These are phyloP conservation scores for Cornus florida DNA, from an alignment of 148 eudicot species.

Conservation along the genomic window DNA sequence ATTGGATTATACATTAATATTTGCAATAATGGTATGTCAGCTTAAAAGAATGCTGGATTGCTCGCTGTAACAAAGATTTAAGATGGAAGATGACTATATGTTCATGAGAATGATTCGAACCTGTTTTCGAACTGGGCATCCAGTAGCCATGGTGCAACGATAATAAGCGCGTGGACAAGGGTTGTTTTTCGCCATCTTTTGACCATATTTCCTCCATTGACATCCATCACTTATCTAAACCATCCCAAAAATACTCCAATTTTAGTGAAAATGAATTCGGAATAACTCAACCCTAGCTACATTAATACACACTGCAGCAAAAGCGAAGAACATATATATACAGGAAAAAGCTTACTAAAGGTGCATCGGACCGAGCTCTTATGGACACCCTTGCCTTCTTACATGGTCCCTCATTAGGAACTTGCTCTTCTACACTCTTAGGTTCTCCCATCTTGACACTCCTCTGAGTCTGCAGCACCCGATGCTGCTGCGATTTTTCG, in stretches of 20 bases:
- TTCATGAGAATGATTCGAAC: background rate
- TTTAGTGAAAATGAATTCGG: background rate
- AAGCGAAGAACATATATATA: background rate
- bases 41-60: no score
- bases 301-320: background rate
- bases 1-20: no score
- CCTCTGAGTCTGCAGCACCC: no score
- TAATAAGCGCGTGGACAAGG: slow-evolving; percentile 10
- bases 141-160: slow-evolving; percentile 7
- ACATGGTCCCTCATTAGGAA: background rate
- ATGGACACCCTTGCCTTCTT: background rate
- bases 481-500: background rate
- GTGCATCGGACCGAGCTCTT: background rate
- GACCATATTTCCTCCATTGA: slow-evolving; percentile 7
- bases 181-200: slow-evolving; percentile 5
- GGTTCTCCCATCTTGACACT: background rate
- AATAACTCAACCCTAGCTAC: background rate
- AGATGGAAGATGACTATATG: no score
- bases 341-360: background rate
- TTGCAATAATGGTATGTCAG: no score
- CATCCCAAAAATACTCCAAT: no score
- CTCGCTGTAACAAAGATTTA: no score
- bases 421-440: background rate
- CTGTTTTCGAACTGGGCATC: slow-evolving; percentile 1
- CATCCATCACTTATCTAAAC: slow-evolving; percentile 1